Conservation (phyloP, 768 basidiomycete genomes). For the Naganishia antarctica region DNA sequence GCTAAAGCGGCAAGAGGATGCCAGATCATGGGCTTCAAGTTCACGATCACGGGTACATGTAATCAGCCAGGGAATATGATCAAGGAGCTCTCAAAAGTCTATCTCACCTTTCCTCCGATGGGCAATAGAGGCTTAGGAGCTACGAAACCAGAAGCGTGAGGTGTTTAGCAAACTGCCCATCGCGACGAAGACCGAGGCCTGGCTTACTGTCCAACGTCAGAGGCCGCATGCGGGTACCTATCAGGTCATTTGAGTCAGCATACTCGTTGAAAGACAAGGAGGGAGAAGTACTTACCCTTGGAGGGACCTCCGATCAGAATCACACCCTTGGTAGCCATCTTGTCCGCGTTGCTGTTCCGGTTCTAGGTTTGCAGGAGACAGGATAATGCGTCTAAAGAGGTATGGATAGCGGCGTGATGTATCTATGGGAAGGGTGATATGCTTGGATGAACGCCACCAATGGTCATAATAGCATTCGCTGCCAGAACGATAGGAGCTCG, state of each 20-base stretch:
- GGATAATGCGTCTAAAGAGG: no score
- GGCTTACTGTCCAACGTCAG: constrained; percentile 44
- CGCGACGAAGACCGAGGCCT: no score
- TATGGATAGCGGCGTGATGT: no score
- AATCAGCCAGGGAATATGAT: not conserved
- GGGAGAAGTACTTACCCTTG: constrained; percentile 38
- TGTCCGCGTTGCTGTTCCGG: not conserved
- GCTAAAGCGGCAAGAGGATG: constrained; percentile 52
- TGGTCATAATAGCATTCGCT: no score
- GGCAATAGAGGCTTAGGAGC: constrained; percentile 52
- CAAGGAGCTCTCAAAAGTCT: not conserved
- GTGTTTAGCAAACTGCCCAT: no score
- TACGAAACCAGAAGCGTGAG: constrained; percentile 29
- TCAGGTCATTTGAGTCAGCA: not conserved
- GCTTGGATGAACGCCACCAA: no score
- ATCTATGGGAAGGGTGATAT: no score
- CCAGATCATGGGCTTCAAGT: constrained; percentile 50
- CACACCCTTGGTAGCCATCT: constrained; percentile 48
- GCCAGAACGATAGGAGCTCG: no score
- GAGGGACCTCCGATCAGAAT: constrained; percentile 50
- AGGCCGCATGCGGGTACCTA: constrained; percentile 46
- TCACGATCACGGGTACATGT: no score
- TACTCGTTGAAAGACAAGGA: not conserved
- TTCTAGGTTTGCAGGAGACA: no score
- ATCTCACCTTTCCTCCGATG: constrained; percentile 50